phyloP scores from a whole-genome alignment of 306 rosid species.

The Acacia crassicarpa region DNA sequence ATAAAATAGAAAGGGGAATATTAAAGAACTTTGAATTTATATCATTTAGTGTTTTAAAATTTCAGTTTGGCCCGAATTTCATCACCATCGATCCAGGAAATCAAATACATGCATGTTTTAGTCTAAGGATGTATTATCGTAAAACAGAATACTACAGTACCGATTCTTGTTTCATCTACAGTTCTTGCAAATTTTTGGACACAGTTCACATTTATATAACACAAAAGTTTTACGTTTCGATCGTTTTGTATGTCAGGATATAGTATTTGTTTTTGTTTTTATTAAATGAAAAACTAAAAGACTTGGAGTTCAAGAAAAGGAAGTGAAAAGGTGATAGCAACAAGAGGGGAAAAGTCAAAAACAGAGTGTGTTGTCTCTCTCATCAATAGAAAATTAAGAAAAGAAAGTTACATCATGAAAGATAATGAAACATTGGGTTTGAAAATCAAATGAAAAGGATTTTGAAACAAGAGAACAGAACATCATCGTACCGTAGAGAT shows the following conservation, averaged over 20 bases:
- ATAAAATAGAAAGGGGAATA: background rate
- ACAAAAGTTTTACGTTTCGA: background rate
- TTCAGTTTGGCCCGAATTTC: background rate
- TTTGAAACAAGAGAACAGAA: background rate
- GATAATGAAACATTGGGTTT: background rate
- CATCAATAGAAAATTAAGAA: background rate
- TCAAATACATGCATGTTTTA: background rate
- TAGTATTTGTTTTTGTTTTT: background rate
- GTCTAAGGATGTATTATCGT: background rate
- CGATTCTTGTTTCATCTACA: background rate
- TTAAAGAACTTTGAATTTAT: background rate
- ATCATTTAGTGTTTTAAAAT: background rate
- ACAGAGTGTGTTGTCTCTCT: background rate
- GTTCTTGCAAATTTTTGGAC: background rate
- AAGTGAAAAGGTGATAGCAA: background rate
- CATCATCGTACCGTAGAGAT: constrained; percentile 5
- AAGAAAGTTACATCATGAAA: background rate
- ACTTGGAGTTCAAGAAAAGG: constrained; percentile 48
- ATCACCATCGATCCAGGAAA: background rate
- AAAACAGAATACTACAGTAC: background rate
- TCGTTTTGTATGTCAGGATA: background rate
- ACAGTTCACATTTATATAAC: background rate
- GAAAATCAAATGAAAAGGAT: background rate
- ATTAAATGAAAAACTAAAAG: constrained; percentile 6
- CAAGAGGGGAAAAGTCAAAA: constrained; percentile 25